These are phyloP conservation scores for Mycena floridula DNA, from an alignment of 768 basidiomycete genomes.

Conservation along the genomic window DNA sequence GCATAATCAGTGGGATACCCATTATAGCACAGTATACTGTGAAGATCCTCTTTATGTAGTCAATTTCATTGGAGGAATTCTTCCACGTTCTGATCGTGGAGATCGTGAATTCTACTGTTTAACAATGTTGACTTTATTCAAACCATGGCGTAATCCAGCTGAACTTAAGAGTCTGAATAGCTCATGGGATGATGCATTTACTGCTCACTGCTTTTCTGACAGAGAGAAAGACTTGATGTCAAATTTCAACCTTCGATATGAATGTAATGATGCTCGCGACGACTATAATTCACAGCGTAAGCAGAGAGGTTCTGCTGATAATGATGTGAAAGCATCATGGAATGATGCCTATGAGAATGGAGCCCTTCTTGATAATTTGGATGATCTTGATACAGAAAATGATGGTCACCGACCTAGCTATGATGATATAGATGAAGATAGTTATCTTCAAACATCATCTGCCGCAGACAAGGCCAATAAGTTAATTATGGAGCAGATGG, in stretches of 20 bases:
- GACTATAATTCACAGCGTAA: conserved; percentile 10
- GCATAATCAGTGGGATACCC: too few relatives aligned
- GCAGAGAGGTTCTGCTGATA: neutral
- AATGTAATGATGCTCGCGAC: conserved; percentile 17
- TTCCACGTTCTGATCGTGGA: conserved; percentile 12
- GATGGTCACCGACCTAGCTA: neutral
- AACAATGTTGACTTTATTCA: conserved; percentile 9
- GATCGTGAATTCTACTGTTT: conserved; percentile 11
- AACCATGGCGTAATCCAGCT: conserved; percentile 6
- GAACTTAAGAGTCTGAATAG: neutral
- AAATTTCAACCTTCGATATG: conserved; percentile 12
- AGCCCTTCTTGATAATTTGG: too few relatives aligned
- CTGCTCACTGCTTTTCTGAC: conserved; percentile 2
- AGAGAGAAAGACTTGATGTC: conserved; percentile 3
- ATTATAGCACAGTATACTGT: too few relatives aligned
- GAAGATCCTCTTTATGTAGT: neutral
- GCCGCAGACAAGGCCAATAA: neutral
- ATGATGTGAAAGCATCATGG: conserved; percentile 2
- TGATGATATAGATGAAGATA: neutral
- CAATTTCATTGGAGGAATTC: conserved; percentile 8
- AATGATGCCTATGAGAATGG: neutral
- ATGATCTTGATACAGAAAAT: neutral
- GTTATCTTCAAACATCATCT: neutral
- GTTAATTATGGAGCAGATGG: too few relatives aligned
- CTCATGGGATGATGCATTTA: conserved; percentile 5